Conservation (phyloP, 768 basidiomycete species). For the Boletus vermiculosoides region DNA sequence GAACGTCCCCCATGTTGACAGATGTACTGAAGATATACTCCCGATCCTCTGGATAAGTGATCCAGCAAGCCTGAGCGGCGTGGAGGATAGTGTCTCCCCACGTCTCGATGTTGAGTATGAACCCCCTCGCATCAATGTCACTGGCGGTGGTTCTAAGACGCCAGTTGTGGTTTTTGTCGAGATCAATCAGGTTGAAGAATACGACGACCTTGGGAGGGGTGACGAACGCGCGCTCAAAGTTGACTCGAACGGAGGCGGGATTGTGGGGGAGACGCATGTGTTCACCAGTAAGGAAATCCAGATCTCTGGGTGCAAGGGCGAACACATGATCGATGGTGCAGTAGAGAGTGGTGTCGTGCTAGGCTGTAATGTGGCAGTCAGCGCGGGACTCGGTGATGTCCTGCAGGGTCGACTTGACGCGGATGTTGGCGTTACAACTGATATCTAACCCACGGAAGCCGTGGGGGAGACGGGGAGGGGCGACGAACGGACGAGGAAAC, state of each 20-base stretch:
- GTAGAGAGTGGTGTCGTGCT: slow-evolving; percentile 1
- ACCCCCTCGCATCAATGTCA: slow-evolving; percentile 12
- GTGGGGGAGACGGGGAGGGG: slow-evolving; percentile 19
- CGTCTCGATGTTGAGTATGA: slow-evolving; percentile 13
- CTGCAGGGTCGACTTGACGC: slow-evolving; percentile 3
- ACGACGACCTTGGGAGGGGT: slow-evolving; percentile 19
- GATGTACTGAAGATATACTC: slow-evolving; percentile 14
- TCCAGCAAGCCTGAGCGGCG: slow-evolving; percentile 8
- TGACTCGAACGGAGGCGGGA: slow-evolving; percentile 3
- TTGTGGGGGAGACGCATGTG: background rate
- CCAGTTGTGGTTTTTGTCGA: slow-evolving; percentile 8
- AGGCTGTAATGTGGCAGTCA: slow-evolving; percentile 8
- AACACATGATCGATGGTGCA: background rate
- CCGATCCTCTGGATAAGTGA: slow-evolving; percentile 23
- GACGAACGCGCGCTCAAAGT: slow-evolving; percentile 13
- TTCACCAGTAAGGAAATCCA: slow-evolving; percentile 18
- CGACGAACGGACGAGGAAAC: slow-evolving; percentile 14
- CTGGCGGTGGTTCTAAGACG: slow-evolving; percentile 6
- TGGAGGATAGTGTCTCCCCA: slow-evolving; percentile 9
- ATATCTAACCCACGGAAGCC: slow-evolving; percentile 14
- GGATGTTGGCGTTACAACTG: slow-evolving; percentile 3
- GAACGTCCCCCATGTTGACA: slow-evolving; percentile 8
- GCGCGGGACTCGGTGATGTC: slow-evolving; percentile 1
- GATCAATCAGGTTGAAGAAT: slow-evolving; percentile 16
- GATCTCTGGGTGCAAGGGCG: slow-evolving; percentile 6